phyloP scores from a whole-genome alignment of 2,329 filamentous ascomycete genomes.

The Periconia macrospinosa region DNA sequence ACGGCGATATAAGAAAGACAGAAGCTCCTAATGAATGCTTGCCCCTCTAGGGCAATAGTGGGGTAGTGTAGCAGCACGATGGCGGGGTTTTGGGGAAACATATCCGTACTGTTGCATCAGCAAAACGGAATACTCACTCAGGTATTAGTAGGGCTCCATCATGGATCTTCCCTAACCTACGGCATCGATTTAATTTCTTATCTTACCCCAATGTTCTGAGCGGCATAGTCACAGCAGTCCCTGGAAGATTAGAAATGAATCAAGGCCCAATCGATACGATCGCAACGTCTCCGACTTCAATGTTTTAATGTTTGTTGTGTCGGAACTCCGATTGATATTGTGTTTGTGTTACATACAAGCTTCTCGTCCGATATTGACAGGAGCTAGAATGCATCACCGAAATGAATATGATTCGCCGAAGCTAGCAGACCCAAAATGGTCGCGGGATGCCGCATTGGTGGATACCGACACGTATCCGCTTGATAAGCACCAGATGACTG shows the following conservation, averaged over 20 bases:
- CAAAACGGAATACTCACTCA: not conserved
- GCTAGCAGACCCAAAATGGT: not conserved
- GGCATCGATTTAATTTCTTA: too few species aligned
- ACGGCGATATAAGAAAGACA: too few species aligned
- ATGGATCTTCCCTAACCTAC: not conserved
- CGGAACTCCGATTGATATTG: too few species aligned
- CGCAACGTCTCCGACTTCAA: not conserved
- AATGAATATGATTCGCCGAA: not conserved
- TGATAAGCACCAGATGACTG: slow-evolving; percentile 1
- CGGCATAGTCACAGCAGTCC: not conserved
- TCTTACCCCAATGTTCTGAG: not conserved
- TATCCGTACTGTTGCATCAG: not conserved
- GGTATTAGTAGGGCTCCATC: not conserved
- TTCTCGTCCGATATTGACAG: not conserved
- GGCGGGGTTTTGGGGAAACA: not conserved
- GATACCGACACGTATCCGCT: slow-evolving; percentile 5
- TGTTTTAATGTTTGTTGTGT: not conserved
- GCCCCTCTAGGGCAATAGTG: not conserved
- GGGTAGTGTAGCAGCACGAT: not conserved
- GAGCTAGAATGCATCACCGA: not conserved
- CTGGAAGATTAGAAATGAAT: not conserved
- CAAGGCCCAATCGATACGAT: not conserved
- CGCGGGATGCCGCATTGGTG: slow-evolving; percentile 11
- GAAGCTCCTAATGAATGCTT: not conserved
- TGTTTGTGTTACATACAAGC: too few species aligned